These are phyloP conservation scores for Saccharum spontaneum DNA, from an alignment of 176 grass and related monocot species.

Conservation along the genomic window DNA sequence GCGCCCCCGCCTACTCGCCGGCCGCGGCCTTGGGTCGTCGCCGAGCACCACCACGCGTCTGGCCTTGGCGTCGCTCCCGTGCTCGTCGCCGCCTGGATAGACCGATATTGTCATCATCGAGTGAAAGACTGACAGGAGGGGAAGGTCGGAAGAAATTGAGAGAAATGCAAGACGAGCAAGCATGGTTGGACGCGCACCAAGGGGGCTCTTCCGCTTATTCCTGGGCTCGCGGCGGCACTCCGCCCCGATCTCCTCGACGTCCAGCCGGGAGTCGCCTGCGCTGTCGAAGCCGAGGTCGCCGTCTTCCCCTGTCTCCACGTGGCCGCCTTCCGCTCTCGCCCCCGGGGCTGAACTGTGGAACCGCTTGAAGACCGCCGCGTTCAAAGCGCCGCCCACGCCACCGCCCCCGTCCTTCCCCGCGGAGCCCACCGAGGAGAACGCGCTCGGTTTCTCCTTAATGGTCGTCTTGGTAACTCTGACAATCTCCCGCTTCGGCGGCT, in stretches of 20 bases:
- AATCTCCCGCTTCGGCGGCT: constrained; percentile 41
- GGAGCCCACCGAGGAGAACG: constrained; percentile 71
- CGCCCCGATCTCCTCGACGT: constrained; percentile 27
- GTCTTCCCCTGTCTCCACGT: constrained; percentile 11
- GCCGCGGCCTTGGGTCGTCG: constrained; percentile 61
- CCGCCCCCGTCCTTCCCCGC: constrained; percentile 23
- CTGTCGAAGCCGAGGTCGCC: constrained; percentile 17
- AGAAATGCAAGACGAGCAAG: background rate
- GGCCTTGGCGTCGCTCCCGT: background rate
- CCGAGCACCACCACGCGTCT: constrained; percentile 68
- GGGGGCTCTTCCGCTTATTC: constrained; percentile 65
- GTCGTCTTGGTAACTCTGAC: constrained; percentile 31
- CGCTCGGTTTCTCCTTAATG: constrained; percentile 62
- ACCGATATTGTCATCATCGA: background rate
- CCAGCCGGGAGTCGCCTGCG: constrained; percentile 12
- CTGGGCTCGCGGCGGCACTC: constrained; percentile 14
- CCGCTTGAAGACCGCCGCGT: constrained; percentile 61
- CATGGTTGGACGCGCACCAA: constrained; percentile 41
- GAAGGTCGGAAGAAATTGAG: background rate
- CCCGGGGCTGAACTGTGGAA: constrained; percentile 48
- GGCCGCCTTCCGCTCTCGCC: constrained; percentile 21
- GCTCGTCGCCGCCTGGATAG: constrained; percentile 24
- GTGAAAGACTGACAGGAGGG: background rate
- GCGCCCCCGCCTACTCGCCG: constrained; percentile 16
- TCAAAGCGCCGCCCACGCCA: constrained; percentile 38